These are phyloP conservation scores for Solanum hybrid DNA, from an alignment of 305 asterid species.

Conservation along the genomic window DNA sequence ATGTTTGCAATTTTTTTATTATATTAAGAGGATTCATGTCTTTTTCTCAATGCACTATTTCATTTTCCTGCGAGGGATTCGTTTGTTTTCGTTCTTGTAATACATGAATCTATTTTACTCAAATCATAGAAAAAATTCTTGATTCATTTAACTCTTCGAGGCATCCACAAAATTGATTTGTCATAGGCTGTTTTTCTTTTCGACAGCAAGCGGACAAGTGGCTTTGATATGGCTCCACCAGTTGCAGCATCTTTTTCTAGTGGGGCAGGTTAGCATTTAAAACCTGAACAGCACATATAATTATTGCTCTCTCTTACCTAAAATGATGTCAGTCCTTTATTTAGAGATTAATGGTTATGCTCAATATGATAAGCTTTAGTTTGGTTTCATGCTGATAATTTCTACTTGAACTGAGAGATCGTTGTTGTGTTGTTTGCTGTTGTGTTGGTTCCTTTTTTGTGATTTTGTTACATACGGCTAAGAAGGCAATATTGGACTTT, in stretches of 20 bases:
- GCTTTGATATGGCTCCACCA: conserved; percentile 58
- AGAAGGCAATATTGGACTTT: conserved; percentile 98
- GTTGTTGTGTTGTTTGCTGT: conserved; percentile 58
- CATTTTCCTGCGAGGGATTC: background rate
- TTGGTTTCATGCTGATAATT: conserved; percentile 18
- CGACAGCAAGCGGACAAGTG: conserved; percentile 50
- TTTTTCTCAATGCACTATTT: background rate
- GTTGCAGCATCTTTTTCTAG: conserved; percentile 26
- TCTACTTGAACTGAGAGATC: conserved; percentile 37
- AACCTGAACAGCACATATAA: background rate
- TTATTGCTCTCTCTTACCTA: background rate
- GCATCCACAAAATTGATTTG: conserved; percentile 1
- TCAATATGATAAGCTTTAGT: conserved; percentile 17
- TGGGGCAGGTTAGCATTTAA: conserved; percentile 33
- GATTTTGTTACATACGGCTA: conserved; percentile 33
- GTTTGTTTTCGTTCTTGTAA: background rate
- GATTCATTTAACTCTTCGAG: conserved; percentile 1
- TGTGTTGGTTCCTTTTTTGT: conserved; percentile 51
- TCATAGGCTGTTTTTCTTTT: background rate
- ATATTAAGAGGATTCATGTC: background rate
- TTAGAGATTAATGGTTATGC: conserved; percentile 4
- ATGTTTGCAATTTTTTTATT: background rate
- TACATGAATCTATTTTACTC: background rate
- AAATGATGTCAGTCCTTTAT: background rate
- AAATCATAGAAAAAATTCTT: background rate